Base-by-base conservation (phyloP, 2,329 filamentous ascomycete species). In the Aspergillus versicolor region DNA sequence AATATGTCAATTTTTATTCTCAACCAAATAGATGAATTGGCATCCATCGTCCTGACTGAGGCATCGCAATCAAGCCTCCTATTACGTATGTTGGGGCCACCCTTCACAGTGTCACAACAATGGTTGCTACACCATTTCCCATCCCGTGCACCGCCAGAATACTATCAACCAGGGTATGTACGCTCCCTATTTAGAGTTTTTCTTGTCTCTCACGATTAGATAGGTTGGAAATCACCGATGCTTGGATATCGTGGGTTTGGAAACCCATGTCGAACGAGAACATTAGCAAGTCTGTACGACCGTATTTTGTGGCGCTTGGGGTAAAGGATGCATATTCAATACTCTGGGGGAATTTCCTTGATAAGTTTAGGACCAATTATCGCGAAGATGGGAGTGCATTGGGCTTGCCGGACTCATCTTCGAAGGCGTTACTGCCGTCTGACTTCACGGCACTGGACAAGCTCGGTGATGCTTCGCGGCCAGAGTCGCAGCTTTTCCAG, bases 61-160 rank as follows among this genome's bases (percentile, higher is more conserved):
- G 77, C 82, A 1, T 73, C 76, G 27, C 73, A 66, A 13, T 77
- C 80, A 56, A 74, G 76, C 0, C 56, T 78, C 2, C 67, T 85
- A n/a, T 70, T 62, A 8, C 64, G 73, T 3, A 71, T 77, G 34
- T 77, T 77, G 32, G 84, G 84, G 9, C 75, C 76, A 24, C 72
- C 78, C 0, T 76, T 84, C 48, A 76, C 74, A 38, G 59, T 87
- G 30, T 76, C 75, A 34, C 79, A 79, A 55, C 77, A 75, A 50
- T 88, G 85, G 86, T 75, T 89, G 27, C 81, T 88, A 41, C 75
- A 88, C 24, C 79, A 85, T 49, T 88, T 83, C 61, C 87, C 87
- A 0, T 71, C 73, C 43, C 75, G 74, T 37, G 83, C 86, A 42
- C 85, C 87, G 1, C 85, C 86, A 5, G 80, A 79, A 53, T 86